Percentiles rank a stretch among this genome's conserved stretches.
Conservation (phyloP, 1,139 yeast species). For the Nadsonia commutata region DNA sequence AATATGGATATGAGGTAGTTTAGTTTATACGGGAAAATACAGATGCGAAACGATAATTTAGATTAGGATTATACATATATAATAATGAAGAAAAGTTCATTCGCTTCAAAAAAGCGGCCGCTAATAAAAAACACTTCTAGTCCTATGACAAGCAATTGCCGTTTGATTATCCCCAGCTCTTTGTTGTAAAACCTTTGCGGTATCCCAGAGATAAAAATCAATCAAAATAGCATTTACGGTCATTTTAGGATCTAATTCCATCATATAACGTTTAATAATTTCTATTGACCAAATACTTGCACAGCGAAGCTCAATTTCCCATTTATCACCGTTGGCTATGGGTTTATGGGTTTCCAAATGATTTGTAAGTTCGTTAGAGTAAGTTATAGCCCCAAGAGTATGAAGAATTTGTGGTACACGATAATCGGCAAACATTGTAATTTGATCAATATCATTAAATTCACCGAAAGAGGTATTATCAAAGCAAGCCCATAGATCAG, state of each 20-base stretch:
- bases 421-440: conserved; percentile 35
- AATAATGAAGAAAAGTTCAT: too few species aligned
- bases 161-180: conserved; percentile 12
- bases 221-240: conserved; percentile 24
- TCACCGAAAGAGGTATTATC: conserved; percentile 22
- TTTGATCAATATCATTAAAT: conserved; percentile 25
- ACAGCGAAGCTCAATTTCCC: conserved; percentile 28
- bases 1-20: too few species aligned
- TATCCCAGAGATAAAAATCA: conserved; percentile 31
- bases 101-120: too few species aligned
- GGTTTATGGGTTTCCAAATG: conserved; percentile 12
- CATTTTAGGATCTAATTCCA: conserved; percentile 12
- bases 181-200: conserved; percentile 26
- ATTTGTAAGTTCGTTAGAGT: conserved; percentile 17
- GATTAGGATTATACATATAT: too few species aligned
- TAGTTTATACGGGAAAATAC: too few species aligned
- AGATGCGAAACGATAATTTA: too few species aligned
- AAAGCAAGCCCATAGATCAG: conserved; percentile 32
- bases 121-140: conserved; percentile 25
- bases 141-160: conserved; percentile 24
- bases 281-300: conserved; percentile 30
- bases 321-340: conserved; percentile 18
- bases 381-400: conserved; percentile 23
- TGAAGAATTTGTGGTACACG: conserved; percentile 31
- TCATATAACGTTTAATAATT: conserved; percentile 17